Evolutionary conservation across 2,329 filamentous ascomycete genomes (phyloP), one percentile per base, ranked within the genome.

Genomic region (Truncatella angustata): DNA sequence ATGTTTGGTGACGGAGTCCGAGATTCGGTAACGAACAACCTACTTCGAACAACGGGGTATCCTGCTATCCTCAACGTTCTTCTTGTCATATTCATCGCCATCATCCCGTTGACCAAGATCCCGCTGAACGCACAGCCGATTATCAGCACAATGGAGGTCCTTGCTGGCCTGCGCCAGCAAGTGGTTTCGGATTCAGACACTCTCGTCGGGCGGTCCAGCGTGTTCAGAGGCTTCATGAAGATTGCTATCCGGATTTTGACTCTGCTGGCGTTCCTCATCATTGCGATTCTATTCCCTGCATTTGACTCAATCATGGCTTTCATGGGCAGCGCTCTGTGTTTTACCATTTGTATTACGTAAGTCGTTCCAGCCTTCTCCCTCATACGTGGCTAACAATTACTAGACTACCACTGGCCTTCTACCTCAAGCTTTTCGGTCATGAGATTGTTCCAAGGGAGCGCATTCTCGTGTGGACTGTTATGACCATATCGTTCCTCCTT

Each of bases 31-130:
- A 97, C 94, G 0, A 87, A 88, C 63, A 97, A 96, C 71, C 87
- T 99, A 54, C 82, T 97, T 58, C 76, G 80, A 49, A 87, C 84
- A 1, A 70, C 79, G 5, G 87, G 86, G 50, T 97, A 96, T 66
- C 90, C 93, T 1, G 73, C 81, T 11, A 78, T 75, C 1, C 70
- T 96, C 36, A 90, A 85, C n/a, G 72, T 93, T 43, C 76, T 93
- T 59, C 88, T 97, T 68, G 91, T 91, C 58, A 76, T 90, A 56
- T 93, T 92, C 68, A 89, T 97, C 60, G 88, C 88, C 64, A 91
- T 97, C 65, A 96, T 97, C 57, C 94, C 93, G 1, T 75, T 99
- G 48, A 97, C 93, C 32, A 99, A 99, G 71, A 85, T 97, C n/a
- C 91, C 92, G 0, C 77, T 97, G 32, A 95, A 92, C 66, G 87